phyloP scores from a whole-genome alignment of 352 stramenopile species.

The Globisporangium iwayamae region DNA sequence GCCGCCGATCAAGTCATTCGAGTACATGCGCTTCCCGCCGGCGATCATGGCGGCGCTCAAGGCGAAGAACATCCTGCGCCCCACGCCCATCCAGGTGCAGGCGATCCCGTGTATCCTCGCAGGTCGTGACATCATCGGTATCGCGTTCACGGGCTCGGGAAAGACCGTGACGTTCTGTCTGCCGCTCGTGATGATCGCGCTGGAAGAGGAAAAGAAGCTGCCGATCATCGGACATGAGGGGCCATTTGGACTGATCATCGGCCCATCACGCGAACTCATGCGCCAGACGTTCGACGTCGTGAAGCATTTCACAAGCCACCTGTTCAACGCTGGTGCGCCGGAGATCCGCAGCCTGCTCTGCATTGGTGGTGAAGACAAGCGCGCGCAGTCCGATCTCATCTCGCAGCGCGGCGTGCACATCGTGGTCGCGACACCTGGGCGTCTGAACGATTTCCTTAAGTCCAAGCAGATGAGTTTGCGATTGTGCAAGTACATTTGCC shows the following conservation, averaged over 20 bases:
- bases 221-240: slow-evolving; percentile 93
- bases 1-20: slow-evolving; percentile 96
- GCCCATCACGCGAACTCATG: slow-evolving; percentile 96
- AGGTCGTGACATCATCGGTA: slow-evolving; percentile 97
- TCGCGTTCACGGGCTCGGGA: slow-evolving; percentile 98
- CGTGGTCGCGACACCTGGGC: slow-evolving; percentile 95
- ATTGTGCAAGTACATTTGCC: slow-evolving; percentile 96
- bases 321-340: slow-evolving; percentile 71
- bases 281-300: slow-evolving; percentile 98
- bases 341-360: slow-evolving; percentile 91
- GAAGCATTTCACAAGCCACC: slow-evolving; percentile 86
- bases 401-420: slow-evolving; percentile 92
- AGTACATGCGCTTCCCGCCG: slow-evolving; percentile 95
- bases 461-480: slow-evolving; percentile 92
- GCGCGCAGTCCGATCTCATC: slow-evolving; percentile 90
- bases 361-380: slow-evolving; percentile 95
- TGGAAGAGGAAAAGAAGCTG: slow-evolving; percentile 96
- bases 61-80: slow-evolving; percentile 95
- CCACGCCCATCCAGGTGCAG: slow-evolving; percentile 99
- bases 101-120: slow-evolving; percentile 96
- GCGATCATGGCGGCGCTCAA: slow-evolving; percentile 91
- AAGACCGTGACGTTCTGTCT: slow-evolving; percentile 99
- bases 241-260: slow-evolving; percentile 96
- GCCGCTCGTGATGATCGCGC: slow-evolving; percentile 94
- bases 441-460: slow-evolving; percentile 97